A percentile compares a stretch with the other conserved stretches of the same genome.
phyloP scores from a whole-genome alignment of 306 rosid genomes.

The Rosa multiflora region DNA sequence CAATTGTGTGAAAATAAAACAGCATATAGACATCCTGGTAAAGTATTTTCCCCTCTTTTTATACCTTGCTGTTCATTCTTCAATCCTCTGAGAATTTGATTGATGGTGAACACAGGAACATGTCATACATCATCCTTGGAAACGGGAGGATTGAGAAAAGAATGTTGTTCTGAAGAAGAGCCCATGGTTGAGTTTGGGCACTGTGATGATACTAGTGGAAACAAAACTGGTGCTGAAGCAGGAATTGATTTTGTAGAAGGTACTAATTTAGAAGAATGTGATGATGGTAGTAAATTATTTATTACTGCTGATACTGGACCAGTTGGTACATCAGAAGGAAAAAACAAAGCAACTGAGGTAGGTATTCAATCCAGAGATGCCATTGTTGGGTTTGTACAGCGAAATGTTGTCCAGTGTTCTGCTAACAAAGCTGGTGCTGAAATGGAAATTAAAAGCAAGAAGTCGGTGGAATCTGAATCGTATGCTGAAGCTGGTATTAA shows the following conservation, averaged over 20 bases:
- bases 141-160: slow-evolving; percentile 28
- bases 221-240: slow-evolving; percentile 26
- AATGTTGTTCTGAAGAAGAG: slow-evolving; percentile 25
- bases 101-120: slow-evolving; percentile 27
- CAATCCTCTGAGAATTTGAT: slow-evolving; percentile 13
- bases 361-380: slow-evolving; percentile 22
- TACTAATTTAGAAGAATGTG: slow-evolving; percentile 25
- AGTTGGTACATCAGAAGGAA: slow-evolving; percentile 25
- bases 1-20: slow-evolving; percentile 42
- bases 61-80: not conserved
- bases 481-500: not conserved
- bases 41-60: slow-evolving; percentile 14
- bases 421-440: not conserved
- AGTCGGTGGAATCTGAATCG: not conserved
- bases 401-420: not conserved
- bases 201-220: slow-evolving; percentile 21
- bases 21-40: slow-evolving; percentile 38
- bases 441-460: not conserved
- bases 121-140: slow-evolving; percentile 33
- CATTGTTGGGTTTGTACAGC: not conserved
- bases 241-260: slow-evolving; percentile 30
- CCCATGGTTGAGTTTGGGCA: slow-evolving; percentile 26
- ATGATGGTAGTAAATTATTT: slow-evolving; percentile 18
- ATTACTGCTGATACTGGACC: slow-evolving; percentile 15
- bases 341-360: slow-evolving; percentile 27